Evolutionary conservation across 768 basidiomycete species (phyloP).

Genomic region (Podaxis mareebaensis): DNA sequence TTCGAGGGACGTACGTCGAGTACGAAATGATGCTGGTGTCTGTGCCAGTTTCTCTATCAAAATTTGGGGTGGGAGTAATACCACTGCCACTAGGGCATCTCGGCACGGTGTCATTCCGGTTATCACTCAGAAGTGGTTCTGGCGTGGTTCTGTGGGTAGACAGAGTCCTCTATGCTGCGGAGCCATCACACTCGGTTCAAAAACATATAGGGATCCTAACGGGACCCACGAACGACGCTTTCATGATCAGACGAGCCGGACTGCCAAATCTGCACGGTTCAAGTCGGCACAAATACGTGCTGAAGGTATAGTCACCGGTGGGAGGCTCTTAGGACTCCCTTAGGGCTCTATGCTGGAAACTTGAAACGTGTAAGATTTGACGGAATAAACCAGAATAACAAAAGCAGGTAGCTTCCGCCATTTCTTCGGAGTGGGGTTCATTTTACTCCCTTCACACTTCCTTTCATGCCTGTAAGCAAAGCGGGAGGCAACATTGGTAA

Average conservation of each 20-base stretch:
- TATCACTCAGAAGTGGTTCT: neutral
- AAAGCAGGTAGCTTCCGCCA: too few species aligned
- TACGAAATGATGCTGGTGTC: neutral
- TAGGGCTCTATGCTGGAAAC: too few species aligned
- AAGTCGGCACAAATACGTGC: neutral
- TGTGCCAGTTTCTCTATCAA: neutral
- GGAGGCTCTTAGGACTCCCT: too few species aligned
- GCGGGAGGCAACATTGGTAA: too few species aligned
- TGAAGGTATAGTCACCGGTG: neutral
- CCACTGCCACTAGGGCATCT: neutral
- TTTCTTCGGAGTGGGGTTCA: too few species aligned
- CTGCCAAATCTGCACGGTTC: neutral
- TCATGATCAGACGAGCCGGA: neutral
- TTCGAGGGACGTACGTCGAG: neutral
- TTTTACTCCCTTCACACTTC: too few species aligned
- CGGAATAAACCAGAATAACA: too few species aligned
- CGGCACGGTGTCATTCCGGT: neutral
- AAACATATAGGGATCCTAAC: neutral
- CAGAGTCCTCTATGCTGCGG: neutral
- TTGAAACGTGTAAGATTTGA: too few species aligned
- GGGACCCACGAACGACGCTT: neutral
- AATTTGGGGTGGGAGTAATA: neutral
- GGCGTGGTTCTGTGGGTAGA: neutral
- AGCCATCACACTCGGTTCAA: neutral
- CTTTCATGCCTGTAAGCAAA: too few species aligned